Evolutionary conservation across 352 stramenopile genomes (phyloP).

Genomic region (Phytopythium aichiense): DNA sequence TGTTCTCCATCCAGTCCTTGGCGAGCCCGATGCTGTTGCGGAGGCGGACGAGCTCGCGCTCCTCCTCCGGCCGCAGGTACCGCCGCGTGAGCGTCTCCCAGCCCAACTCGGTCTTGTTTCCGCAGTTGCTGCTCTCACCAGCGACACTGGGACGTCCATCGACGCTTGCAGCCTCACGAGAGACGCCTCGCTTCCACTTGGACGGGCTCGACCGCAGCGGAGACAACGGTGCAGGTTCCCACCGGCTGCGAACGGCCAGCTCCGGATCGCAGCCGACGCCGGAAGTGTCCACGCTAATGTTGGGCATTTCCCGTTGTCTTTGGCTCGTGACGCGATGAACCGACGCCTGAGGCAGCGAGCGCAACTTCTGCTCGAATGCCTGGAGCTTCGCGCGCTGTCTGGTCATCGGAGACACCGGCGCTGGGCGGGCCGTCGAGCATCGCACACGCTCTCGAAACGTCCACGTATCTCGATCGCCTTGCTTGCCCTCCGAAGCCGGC

Average conservation of each 20-base stretch:
- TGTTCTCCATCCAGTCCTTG: conserved; percentile 61
- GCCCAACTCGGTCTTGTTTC: neutral
- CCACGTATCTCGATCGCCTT: conserved; percentile 1
- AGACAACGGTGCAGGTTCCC: conserved; percentile 36
- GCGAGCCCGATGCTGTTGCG: conserved; percentile 58
- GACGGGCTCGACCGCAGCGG: conserved; percentile 39
- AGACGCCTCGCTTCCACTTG: conserved; percentile 57
- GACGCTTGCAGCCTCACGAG: conserved; percentile 16
- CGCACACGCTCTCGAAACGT: conserved; percentile 6
- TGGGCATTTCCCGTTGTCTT: neutral
- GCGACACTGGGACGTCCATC: neutral
- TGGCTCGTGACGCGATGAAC: conserved; percentile 35
- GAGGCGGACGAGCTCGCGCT: conserved; percentile 41
- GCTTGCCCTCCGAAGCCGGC: neutral
- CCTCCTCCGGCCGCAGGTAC: conserved; percentile 60
- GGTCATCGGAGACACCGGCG: conserved; percentile 32
- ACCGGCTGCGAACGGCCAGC: conserved; percentile 3
- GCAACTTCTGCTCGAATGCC: conserved; percentile 49
- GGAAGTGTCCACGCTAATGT: too few species aligned
- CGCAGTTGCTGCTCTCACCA: neutral
- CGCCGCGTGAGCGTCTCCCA: conserved; percentile 13
- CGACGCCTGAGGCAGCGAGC: conserved; percentile 42
- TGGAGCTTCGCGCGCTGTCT: conserved; percentile 52
- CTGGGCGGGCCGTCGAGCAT: conserved; percentile 6
- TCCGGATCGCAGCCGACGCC: neutral